These are phyloP conservation scores for Neocatenulostroma microsporum DNA, from an alignment of 2,329 filamentous ascomycete species.

Conservation along the genomic window DNA sequence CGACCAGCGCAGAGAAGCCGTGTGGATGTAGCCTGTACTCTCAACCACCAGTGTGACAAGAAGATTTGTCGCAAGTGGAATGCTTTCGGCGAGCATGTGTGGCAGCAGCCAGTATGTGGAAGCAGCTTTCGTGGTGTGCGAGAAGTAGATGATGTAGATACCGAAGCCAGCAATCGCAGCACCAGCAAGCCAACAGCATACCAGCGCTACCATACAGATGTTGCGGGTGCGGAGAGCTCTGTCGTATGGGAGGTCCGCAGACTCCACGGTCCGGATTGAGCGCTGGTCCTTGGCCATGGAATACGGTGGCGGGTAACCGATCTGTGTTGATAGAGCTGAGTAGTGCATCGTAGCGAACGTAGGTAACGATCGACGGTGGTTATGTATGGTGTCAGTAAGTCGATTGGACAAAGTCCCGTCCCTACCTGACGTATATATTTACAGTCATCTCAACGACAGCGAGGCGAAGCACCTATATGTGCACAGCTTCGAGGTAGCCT, in stretches of 20 bases:
- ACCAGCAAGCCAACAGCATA: constrained; percentile 1
- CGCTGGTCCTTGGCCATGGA: neutral
- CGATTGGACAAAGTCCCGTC: no score
- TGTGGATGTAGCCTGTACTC: constrained; percentile 2
- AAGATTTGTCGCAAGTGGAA: constrained; percentile 1
- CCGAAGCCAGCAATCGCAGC: neutral
- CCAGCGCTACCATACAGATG: neutral
- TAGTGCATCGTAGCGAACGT: no score
- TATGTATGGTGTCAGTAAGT: no score
- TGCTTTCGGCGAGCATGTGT: constrained; percentile 4
- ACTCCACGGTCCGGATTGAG: constrained; percentile 1
- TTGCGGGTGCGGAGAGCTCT: neutral
- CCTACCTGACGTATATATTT: no score
- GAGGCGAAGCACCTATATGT: no score
- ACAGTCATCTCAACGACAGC: no score
- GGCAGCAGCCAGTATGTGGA: neutral
- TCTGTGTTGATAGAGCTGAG: neutral
- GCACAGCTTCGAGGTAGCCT: no score
- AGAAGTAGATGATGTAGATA: neutral
- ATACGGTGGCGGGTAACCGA: neutral
- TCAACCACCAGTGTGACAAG: constrained; percentile 2
- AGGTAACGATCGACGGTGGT: no score
- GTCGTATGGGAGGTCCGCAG: constrained; percentile 1
- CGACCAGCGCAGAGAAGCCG: constrained; percentile 3
- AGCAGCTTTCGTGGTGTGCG: neutral